These are phyloP conservation scores for Solanum habrochaites DNA, from an alignment of 257 asterid species.

Conservation along the genomic window DNA sequence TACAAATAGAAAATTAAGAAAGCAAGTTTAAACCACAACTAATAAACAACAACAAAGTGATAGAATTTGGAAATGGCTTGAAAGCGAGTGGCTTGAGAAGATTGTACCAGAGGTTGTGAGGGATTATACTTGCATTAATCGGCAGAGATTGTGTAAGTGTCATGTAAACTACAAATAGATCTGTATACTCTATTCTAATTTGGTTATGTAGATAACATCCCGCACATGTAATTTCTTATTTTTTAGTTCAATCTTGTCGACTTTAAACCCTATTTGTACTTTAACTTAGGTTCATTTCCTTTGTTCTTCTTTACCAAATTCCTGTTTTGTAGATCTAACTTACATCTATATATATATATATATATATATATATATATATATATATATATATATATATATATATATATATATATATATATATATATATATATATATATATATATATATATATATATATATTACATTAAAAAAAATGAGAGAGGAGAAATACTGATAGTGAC, in stretches of 20 bases:
- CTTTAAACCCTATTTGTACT: background rate
- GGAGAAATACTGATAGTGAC: slow-evolving; percentile 58
- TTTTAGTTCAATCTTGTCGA: background rate
- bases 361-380: background rate
- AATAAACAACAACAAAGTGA: background rate
- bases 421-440: background rate
- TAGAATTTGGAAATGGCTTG: background rate
- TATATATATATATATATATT: background rate
- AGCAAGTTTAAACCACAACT: background rate
- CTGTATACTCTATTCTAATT: background rate
- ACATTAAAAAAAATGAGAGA: background rate
- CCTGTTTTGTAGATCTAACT: background rate
- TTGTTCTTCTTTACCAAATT: background rate
- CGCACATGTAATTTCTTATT: background rate
- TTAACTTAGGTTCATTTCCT: background rate
- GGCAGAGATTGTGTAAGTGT: background rate
- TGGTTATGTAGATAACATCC: background rate
- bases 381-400: background rate
- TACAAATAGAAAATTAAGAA: background rate
- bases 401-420: background rate
- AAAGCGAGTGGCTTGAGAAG: background rate
- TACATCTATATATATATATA: background rate
- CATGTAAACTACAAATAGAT: background rate
- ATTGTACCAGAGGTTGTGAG: background rate
- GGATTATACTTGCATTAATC: background rate